Conservation (phyloP, 2,329 filamentous ascomycete species). For the Podosphaera xanthii region DNA sequence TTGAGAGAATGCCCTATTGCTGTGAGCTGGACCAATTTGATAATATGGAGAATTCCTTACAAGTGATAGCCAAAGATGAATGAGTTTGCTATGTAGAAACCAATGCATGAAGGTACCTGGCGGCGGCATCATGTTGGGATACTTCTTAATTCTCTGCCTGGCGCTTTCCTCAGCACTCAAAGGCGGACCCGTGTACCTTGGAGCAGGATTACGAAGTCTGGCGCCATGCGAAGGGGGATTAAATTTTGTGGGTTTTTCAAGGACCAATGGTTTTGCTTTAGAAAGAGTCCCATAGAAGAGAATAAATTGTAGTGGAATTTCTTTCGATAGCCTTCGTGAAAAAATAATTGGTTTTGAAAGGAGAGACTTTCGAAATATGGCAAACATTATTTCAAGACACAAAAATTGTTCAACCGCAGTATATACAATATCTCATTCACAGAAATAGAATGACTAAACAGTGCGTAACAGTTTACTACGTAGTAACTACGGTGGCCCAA, state of each 20-base stretch:
- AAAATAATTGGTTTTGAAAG: no score
- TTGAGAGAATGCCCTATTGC: slow-evolving; percentile 13
- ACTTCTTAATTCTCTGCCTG: slow-evolving; percentile 45
- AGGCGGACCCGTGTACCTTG: slow-evolving; percentile 48
- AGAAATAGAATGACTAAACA: no score
- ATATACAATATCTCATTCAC: no score
- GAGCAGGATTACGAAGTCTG: slow-evolving; percentile 33
- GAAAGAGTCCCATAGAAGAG: slow-evolving; percentile 15
- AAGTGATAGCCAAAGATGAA: slow-evolving; percentile 70
- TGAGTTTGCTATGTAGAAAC: slow-evolving; percentile 53
- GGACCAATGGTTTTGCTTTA: slow-evolving; percentile 34
- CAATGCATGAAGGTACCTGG: slow-evolving; percentile 62
- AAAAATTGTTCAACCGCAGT: no score
- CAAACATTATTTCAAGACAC: no score
- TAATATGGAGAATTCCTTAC: slow-evolving; percentile 24
- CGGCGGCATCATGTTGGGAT: slow-evolving; percentile 76
- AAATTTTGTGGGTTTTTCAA: slow-evolving; percentile 77
- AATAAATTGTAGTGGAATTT: no score
- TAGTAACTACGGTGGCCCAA: not conserved
- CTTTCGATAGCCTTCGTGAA: no score
- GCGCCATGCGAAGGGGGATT: slow-evolving; percentile 76
- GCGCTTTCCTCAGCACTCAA: slow-evolving; percentile 41
- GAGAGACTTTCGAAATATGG: no score
- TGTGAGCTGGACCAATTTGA: not conserved
- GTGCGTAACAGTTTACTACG: not conserved